These are phyloP conservation scores for Sporisorium scitamineum DNA, from an alignment of 1,284 basidiomycete species.

Conservation along the genomic window DNA sequence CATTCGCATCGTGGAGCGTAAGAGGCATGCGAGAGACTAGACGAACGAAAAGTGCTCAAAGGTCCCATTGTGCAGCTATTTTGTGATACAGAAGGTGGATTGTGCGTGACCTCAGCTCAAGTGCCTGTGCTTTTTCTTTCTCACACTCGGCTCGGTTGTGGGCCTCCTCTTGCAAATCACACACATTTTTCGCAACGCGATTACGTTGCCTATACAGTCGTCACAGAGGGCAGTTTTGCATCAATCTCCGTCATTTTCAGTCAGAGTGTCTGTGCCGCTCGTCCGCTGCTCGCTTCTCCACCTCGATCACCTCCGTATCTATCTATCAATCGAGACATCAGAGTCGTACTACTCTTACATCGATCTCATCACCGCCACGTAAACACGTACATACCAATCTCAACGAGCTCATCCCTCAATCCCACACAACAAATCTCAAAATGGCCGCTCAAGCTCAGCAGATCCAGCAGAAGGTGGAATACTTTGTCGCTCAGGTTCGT, in stretches of 20 bases:
- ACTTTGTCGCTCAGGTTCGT: constrained; percentile 68
- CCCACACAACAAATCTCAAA: constrained; percentile 10
- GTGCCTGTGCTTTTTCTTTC: constrained; percentile 6
- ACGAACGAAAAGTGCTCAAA: not conserved
- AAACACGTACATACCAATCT: not conserved
- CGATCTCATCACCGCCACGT: not conserved
- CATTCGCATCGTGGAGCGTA: too few relatives aligned
- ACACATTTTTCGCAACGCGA: not conserved
- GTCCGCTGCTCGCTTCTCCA: constrained; percentile 7
- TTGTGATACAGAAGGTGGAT: constrained; percentile 2
- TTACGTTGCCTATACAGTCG: too few relatives aligned
- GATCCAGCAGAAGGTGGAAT: constrained; percentile 66
- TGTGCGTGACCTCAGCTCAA: constrained; percentile 1
- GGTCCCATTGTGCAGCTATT: too few relatives aligned
- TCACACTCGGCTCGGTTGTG: not conserved
- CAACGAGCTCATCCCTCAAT: constrained; percentile 15
- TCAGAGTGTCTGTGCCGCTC: not conserved
- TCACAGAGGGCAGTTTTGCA: constrained; percentile 1
- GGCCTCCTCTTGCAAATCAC: not conserved
- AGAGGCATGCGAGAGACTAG: not conserved
- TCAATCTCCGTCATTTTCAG: constrained; percentile 2
- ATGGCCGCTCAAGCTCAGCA: constrained; percentile 65
- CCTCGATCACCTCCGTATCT: constrained; percentile 9
- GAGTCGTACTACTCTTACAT: not conserved
- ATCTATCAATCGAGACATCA: constrained; percentile 3